Base-by-base conservation (phyloP, 441 rosid species). In the Corymbia calophylla region DNA sequence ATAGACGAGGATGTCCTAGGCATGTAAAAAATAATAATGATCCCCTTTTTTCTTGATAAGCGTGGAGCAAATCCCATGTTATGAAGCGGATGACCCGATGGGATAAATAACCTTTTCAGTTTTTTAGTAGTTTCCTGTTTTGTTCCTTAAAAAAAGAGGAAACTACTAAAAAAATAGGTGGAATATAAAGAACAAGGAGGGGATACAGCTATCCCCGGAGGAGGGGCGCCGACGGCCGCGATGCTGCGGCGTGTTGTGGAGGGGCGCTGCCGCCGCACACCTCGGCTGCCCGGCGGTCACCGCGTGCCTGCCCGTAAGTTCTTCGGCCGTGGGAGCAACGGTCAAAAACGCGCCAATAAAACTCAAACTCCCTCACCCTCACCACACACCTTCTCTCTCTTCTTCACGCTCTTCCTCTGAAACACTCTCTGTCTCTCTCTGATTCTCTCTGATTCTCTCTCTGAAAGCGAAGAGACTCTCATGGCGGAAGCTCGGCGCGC, bases 261-360 rank as follows among this genome's bases (percentile, higher is more conserved):
- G 64, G 64, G 64, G 1, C 96, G 95, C 88, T 95, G 91, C 89
- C 93, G 90, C 97, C 98, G 44, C 96, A 97, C 92, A 9, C 29
- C 27, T 6, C 23, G 62, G 25, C 25, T 58, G 93, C 80, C 91
- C 93, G 89, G 90, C 87, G 86, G 94, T 94, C 94, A 93, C 91
- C 91, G 97, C 93, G 88, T 93, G 94, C 90, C 94, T 96, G 49
- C 98, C 93, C 95, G 93, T 95, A 89, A 96, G 94, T 8, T 8
- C 51, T 8, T 94, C 85, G 96, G 23, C 17, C 56, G 23, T 54
- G 19, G 55, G 18, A 8, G 29, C 8, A 58, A 58, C 64, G 13
- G 64, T 58, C 64, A 13, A 29, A 58, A 58, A 58, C 29, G 64
- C n/a, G 9, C 64, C 13, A 4, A 58, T 58, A 58, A 58, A 58